Evolutionary conservation across 176 grass and related monocot genomes (phyloP).

Genomic region (Juncus inflexus): DNA sequence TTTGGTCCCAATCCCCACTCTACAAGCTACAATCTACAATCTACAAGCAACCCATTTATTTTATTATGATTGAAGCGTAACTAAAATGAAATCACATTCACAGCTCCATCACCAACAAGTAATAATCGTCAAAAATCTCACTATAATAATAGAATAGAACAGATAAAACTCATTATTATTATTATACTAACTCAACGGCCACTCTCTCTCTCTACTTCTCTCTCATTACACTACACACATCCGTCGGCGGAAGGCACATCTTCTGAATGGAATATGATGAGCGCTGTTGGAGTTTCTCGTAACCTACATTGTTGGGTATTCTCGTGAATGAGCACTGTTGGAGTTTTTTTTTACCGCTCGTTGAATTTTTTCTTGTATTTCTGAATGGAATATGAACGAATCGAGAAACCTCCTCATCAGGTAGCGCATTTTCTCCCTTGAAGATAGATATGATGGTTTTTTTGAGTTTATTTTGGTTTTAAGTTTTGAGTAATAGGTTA

Average conservation of each 20-base stretch:
- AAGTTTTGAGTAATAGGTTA: neutral
- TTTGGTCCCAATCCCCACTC: too few species aligned
- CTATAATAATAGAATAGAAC: neutral
- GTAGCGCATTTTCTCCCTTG: conserved; percentile 3
- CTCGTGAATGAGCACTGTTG: neutral
- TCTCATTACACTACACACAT: neutral
- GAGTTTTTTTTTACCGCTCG: neutral
- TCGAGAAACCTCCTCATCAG: conserved; percentile 79
- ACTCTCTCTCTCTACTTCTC: conserved; percentile 8
- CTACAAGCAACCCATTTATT: too few species aligned
- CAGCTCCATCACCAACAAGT: conserved; percentile 2
- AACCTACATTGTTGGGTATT: neutral
- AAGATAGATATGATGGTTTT: neutral
- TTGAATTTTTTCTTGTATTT: neutral
- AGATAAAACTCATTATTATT: conserved; percentile 12
- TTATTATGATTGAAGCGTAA: conserved; percentile 10
- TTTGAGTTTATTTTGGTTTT: conserved; percentile 3
- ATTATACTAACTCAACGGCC: neutral
- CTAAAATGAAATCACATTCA: neutral
- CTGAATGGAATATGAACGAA: conserved; percentile 89
- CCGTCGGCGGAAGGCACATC: neutral
- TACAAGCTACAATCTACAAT: too few species aligned
- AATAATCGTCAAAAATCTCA: conserved; percentile 15
- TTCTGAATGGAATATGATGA: neutral
- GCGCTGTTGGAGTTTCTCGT: neutral